Percentiles rank a stretch among this genome's conserved stretches.
Conservation (phyloP, 192 early-diverging fungal genomes). For the Umbelopsis sp. region DNA sequence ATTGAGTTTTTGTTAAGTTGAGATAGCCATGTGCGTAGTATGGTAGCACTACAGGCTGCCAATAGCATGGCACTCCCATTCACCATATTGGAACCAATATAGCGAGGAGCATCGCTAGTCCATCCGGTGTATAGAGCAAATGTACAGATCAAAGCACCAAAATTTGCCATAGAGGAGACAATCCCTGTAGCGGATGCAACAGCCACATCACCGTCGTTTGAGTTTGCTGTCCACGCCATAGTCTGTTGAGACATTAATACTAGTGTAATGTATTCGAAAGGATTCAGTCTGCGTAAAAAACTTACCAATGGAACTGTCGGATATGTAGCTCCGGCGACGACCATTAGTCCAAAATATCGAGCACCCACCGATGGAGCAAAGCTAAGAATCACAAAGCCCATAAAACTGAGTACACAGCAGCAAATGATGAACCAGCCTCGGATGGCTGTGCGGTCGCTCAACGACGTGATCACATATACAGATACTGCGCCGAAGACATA, state of each 20-base stretch:
- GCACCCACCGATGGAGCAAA: constrained; percentile 28
- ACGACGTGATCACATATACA: constrained; percentile 26
- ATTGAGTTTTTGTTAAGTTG: constrained; percentile 12
- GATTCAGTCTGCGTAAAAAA: neutral
- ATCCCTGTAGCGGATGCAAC: constrained; percentile 39
- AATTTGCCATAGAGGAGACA: constrained; percentile 36
- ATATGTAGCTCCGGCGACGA: constrained; percentile 38
- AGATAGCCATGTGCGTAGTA: constrained; percentile 20
- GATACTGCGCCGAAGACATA: constrained; percentile 34
- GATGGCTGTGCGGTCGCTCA: constrained; percentile 21
- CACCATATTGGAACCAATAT: constrained; percentile 40
- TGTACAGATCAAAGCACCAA: constrained; percentile 37
- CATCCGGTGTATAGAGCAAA: constrained; percentile 39
- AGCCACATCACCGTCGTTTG: constrained; percentile 30
- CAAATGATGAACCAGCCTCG: constrained; percentile 36
- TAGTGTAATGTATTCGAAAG: neutral
- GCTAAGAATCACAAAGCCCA: constrained; percentile 33
- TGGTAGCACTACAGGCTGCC: constrained; percentile 29
- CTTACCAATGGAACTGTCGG: constrained; percentile 39
- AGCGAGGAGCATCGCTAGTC: constrained; percentile 33
- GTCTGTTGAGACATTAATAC: constrained; percentile 2
- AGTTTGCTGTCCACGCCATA: constrained; percentile 42
- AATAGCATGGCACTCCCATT: constrained; percentile 35
- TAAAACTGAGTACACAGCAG: constrained; percentile 22
- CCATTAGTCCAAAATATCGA: constrained; percentile 38